Evolutionary conservation across 2,329 filamentous ascomycete genomes (phyloP).

Genomic region (Gnomoniopsis sp.): DNA sequence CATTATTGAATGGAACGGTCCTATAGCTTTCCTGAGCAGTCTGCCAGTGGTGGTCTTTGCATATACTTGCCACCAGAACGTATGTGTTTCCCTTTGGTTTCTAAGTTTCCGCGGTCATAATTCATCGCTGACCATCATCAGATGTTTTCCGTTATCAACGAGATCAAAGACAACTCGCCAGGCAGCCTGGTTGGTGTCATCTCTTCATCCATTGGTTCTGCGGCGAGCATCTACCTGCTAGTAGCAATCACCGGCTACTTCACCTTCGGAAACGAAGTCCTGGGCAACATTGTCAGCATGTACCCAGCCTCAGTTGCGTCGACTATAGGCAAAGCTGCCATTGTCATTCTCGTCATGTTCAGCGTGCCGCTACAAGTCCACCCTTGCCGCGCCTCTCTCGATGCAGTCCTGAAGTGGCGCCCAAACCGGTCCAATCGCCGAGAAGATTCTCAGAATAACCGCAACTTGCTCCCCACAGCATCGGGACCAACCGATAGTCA

Average conservation of each 20-base stretch:
- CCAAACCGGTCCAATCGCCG: slow-evolving; percentile 48
- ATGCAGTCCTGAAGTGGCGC: slow-evolving; percentile 92
- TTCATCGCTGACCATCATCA: slow-evolving; percentile 36
- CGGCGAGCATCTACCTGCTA: slow-evolving; percentile 82
- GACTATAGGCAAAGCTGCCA: slow-evolving; percentile 90
- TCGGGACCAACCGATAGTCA: slow-evolving; percentile 40
- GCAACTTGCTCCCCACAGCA: slow-evolving; percentile 38
- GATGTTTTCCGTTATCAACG: slow-evolving; percentile 99
- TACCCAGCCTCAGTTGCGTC: slow-evolving; percentile 77
- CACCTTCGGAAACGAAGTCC: slow-evolving; percentile 86
- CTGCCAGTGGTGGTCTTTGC: slow-evolving; percentile 96
- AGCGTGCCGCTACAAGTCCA: slow-evolving; percentile 95
- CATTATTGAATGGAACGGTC: slow-evolving; percentile 73
- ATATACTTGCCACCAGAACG: slow-evolving; percentile 99
- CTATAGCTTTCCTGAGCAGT: slow-evolving; percentile 75
- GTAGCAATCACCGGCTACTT: slow-evolving; percentile 95
- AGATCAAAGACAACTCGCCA: slow-evolving; percentile 82
- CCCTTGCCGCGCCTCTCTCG: slow-evolving; percentile 90
- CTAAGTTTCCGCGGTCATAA: not conserved
- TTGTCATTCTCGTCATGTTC: slow-evolving; percentile 94
- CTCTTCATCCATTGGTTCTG: slow-evolving; percentile 77
- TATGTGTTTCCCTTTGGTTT: slow-evolving; percentile 37
- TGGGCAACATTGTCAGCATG: slow-evolving; percentile 92
- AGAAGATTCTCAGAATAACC: slow-evolving; percentile 37
- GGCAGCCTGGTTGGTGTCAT: slow-evolving; percentile 75